Conservation (phyloP, 176 grass and related monocot species). For the Hordeum marinum region DNA sequence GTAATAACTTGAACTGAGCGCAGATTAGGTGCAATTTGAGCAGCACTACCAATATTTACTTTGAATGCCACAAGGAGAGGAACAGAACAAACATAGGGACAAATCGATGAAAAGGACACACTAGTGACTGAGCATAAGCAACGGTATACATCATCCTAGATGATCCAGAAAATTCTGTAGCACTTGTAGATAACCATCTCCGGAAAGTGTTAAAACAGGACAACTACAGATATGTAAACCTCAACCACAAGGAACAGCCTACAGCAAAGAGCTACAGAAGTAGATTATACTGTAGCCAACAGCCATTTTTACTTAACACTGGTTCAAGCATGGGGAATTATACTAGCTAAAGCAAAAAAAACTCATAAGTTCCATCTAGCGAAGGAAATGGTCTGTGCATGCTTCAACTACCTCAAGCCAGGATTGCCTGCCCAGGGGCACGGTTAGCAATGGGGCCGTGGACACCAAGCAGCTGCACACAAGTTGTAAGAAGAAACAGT, state of each 20-base stretch:
- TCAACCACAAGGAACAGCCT: neutral
- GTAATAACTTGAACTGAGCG: too few relatives aligned
- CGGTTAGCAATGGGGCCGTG: neutral
- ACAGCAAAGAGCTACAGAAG: neutral
- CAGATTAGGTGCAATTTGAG: too few relatives aligned
- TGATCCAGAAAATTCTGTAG: neutral
- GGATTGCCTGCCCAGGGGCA: neutral
- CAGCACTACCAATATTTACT: too few relatives aligned
- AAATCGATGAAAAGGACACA: neutral
- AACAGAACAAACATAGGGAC: neutral
- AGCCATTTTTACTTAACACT: neutral
- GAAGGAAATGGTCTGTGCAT: neutral
- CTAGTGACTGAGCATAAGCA: neutral
- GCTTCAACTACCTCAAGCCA: neutral
- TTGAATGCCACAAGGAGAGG: neutral
- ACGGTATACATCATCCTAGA: neutral
- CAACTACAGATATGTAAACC: slow-evolving; percentile 13
- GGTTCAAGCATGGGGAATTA: slow-evolving; percentile 4
- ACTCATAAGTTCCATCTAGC: neutral
- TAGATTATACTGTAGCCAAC: neutral
- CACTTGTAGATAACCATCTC: neutral
- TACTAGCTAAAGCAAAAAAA: neutral
- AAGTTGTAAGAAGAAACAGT: neutral
- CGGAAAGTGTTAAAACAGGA: neutral
- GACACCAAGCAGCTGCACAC: slow-evolving; percentile 13